A percentile compares a stretch with the other conserved stretches of the same genome.
Conservation (phyloP, 371 early-diverging fungal genomes). For the Synchytrium microbalum region DNA sequence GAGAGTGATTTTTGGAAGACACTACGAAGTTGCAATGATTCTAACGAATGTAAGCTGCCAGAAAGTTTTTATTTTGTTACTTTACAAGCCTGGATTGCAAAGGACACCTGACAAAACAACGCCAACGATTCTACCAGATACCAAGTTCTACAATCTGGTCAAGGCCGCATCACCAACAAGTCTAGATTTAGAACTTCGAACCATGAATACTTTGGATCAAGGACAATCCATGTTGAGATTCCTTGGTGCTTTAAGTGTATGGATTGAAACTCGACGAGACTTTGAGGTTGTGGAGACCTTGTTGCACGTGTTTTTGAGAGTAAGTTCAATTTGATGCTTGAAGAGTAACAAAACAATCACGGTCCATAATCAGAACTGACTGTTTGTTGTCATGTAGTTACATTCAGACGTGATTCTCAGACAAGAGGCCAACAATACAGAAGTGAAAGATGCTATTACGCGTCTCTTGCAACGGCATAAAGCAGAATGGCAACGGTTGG, state of each 20-base stretch:
- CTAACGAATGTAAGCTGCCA: slow-evolving; percentile 41
- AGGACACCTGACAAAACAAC: not conserved
- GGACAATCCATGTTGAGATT: slow-evolving; percentile 39
- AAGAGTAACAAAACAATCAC: slow-evolving; percentile 5
- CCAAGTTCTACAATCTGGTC: slow-evolving; percentile 52
- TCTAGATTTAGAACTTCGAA: slow-evolving; percentile 77
- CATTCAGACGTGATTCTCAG: slow-evolving; percentile 2
- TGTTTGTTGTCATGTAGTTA: slow-evolving; percentile 10
- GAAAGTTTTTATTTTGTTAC: slow-evolving; percentile 6
- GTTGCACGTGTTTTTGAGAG: slow-evolving; percentile 60
- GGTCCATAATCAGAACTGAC: slow-evolving; percentile 11
- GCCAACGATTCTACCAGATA: slow-evolving; percentile 16
- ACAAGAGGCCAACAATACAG: not conserved
- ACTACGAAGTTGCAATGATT: slow-evolving; percentile 42
- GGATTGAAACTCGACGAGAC: slow-evolving; percentile 55
- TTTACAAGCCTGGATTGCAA: too few species aligned
- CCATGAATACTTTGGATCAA: slow-evolving; percentile 53
- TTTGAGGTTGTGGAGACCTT: slow-evolving; percentile 84
- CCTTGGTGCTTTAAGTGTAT: slow-evolving; percentile 51
- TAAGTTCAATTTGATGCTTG: slow-evolving; percentile 8
- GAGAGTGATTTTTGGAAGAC: slow-evolving; percentile 48
- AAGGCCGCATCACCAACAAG: slow-evolving; percentile 70
- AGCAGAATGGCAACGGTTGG: not conserved
- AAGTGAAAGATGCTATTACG: slow-evolving; percentile 9
- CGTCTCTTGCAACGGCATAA: not conserved